A percentile compares a stretch with the other conserved stretches of the same genome.
Conservation (phyloP, 1,139 yeast species). For the Suhomyces bokatorum region DNA sequence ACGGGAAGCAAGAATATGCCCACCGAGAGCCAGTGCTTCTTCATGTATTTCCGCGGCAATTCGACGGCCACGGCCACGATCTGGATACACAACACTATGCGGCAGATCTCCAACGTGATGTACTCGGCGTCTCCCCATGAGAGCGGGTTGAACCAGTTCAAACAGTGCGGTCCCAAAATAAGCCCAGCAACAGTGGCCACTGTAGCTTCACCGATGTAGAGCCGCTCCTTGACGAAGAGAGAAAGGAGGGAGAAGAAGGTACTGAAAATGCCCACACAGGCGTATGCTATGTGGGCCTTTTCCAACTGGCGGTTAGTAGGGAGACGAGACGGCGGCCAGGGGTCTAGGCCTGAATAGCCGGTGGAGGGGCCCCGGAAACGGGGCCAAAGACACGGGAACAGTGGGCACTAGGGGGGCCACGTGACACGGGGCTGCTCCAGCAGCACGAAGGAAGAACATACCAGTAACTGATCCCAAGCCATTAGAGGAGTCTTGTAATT, state of each 20-base stretch:
- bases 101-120: conserved; percentile 83
- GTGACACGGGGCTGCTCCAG: not conserved
- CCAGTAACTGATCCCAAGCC: conserved; percentile 46
- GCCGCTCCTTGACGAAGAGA: conserved; percentile 81
- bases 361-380: not conserved
- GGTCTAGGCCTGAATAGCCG: not conserved
- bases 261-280: conserved; percentile 87
- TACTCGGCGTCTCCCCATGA: conserved; percentile 90
- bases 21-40: conserved; percentile 86
- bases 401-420: no score
- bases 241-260: conserved; percentile 87
- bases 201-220: conserved; percentile 94
- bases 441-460: conserved; percentile 21
- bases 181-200: conserved; percentile 91
- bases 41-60: conserved; percentile 89
- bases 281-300: conserved; percentile 82
- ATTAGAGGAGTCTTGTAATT: conserved; percentile 15
- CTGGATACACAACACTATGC: conserved; percentile 87
- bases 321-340: not conserved
- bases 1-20: conserved; percentile 79
- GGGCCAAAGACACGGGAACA: no score
- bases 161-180: conserved; percentile 90
- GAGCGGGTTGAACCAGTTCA: conserved; percentile 84
- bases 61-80: conserved; percentile 98
- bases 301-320: conserved; percentile 33